These are phyloP conservation scores for Fraxinus sp. DNA, from an alignment of 305 asterid species.

Conservation along the genomic window DNA sequence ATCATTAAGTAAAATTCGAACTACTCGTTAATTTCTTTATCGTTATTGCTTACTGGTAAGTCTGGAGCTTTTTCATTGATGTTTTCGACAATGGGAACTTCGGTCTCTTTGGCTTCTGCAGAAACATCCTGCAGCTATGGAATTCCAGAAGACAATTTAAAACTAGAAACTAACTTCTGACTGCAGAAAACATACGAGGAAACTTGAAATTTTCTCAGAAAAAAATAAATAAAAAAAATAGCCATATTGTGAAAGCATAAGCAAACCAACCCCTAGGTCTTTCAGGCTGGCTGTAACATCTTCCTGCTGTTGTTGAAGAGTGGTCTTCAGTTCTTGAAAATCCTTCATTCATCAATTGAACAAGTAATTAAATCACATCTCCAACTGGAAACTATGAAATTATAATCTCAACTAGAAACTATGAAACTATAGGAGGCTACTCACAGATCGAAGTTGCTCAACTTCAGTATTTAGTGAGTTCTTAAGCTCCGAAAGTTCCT, in stretches of 20 bases:
- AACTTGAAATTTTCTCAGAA: neutral
- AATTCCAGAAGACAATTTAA: slow-evolving; percentile 18
- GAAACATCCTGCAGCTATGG: slow-evolving; percentile 57
- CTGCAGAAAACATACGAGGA: neutral
- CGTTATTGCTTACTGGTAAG: slow-evolving; percentile 29
- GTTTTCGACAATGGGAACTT: slow-evolving; percentile 30
- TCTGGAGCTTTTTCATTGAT: slow-evolving; percentile 32
- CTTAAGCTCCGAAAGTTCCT: slow-evolving; percentile 80
- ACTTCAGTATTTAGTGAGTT: slow-evolving; percentile 65
- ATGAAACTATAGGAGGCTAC: slow-evolving; percentile 26
- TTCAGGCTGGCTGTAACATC: slow-evolving; percentile 70
- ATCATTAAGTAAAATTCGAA: slow-evolving; percentile 12
- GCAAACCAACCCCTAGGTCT: slow-evolving; percentile 55
- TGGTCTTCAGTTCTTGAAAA: slow-evolving; percentile 75
- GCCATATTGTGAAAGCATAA: neutral
- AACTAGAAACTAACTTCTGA: neutral
- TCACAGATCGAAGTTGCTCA: slow-evolving; percentile 75
- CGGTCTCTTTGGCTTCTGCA: slow-evolving; percentile 31
- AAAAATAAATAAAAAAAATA: neutral
- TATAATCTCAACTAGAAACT: neutral
- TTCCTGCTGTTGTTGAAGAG: slow-evolving; percentile 93
- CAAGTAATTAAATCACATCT: neutral
- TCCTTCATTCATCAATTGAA: slow-evolving; percentile 43
- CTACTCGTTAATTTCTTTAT: slow-evolving; percentile 31
- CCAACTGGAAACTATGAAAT: neutral